A percentile compares a stretch with the other conserved stretches of the same genome.
Evolutionary conservation across 805 yeast genomes (phyloP).

Genomic region (Starmerella davenportii): DNA sequence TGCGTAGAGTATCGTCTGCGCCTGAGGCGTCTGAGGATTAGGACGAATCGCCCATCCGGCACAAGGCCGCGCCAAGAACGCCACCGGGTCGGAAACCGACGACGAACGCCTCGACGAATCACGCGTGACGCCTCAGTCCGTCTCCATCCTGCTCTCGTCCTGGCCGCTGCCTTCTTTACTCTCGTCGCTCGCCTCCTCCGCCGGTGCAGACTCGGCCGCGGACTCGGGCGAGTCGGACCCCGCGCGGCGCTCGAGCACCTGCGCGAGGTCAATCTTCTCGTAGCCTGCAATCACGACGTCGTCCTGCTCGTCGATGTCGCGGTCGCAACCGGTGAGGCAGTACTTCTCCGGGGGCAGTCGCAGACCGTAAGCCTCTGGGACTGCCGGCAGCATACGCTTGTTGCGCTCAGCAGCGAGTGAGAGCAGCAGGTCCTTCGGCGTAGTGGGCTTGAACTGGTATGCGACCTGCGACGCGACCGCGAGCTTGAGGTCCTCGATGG

Average conservation of each 20-base stretch:
- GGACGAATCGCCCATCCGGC: no score
- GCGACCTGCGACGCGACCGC: slow-evolving; percentile 91
- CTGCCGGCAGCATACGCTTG: slow-evolving; percentile 75
- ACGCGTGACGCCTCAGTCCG: no score
- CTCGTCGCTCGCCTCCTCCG: no score
- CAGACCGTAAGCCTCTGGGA: slow-evolving; percentile 78
- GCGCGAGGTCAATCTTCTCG: slow-evolving; percentile 8
- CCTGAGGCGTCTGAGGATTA: no score
- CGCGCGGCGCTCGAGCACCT: background rate
- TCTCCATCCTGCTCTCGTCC: background rate
- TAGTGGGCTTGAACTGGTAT: slow-evolving; percentile 87
- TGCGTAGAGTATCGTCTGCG: no score
- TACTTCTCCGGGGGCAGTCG: slow-evolving; percentile 95
- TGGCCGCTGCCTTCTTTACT: no score
- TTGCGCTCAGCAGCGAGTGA: slow-evolving; percentile 88
- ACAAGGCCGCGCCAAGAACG: no score
- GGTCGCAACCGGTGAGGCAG: slow-evolving; percentile 70
- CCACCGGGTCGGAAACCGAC: no score
- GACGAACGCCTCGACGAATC: no score
- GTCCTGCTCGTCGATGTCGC: slow-evolving; percentile 41
- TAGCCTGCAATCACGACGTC: slow-evolving; percentile 17
- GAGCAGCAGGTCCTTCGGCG: slow-evolving; percentile 78
- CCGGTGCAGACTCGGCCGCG: no score
- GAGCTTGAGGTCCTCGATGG: slow-evolving; percentile 77
- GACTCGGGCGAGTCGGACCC: no score